Percentiles rank a stretch among this genome's conserved stretches.
Conservation (phyloP, 2,329 filamentous ascomycete species). For the Reticulascus tulasneorum region DNA sequence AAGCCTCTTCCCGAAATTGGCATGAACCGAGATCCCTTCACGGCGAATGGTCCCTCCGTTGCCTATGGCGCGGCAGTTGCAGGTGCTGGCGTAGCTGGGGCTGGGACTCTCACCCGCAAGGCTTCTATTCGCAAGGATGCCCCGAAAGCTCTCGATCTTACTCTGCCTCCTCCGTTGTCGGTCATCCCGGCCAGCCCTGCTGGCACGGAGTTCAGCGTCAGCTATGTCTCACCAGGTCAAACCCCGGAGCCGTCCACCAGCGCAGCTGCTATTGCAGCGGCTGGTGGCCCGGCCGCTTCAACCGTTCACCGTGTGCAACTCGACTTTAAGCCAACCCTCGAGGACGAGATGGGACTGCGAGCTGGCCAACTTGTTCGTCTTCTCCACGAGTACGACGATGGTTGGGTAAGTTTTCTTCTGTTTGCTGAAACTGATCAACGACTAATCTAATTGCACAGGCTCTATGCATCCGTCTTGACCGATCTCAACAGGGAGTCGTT, state of each 20-base stretch:
- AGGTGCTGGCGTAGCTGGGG: constrained; percentile 32
- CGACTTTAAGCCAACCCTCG: constrained; percentile 88
- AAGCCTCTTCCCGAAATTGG: constrained; percentile 11
- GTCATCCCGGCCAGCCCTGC: constrained; percentile 53
- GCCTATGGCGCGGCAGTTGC: constrained; percentile 20
- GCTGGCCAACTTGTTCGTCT: constrained; percentile 83
- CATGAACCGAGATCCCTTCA: background rate
- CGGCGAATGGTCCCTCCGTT: constrained; percentile 30
- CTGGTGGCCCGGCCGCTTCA: constrained; percentile 54
- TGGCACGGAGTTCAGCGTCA: constrained; percentile 59
- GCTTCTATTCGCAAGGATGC: constrained; percentile 52
- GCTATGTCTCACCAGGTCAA: constrained; percentile 47
- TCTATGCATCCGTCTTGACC: constrained; percentile 86
- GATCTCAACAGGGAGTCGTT: constrained; percentile 86
- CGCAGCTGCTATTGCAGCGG: constrained; percentile 58
- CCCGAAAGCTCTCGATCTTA: constrained; percentile 51
- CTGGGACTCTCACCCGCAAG: constrained; percentile 43
- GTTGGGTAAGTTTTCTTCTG: constrained; percentile 68
- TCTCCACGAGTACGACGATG: constrained; percentile 95
- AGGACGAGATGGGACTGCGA: constrained; percentile 80
- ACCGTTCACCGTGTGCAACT: constrained; percentile 89
- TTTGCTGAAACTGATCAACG: background rate
- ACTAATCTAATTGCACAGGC: constrained; percentile 56
- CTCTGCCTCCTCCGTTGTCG: constrained; percentile 33
- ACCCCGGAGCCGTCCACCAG: constrained; percentile 41